These are phyloP conservation scores for Rhododendron molle DNA, from an alignment of 148 eudicot species.

Conservation along the genomic window DNA sequence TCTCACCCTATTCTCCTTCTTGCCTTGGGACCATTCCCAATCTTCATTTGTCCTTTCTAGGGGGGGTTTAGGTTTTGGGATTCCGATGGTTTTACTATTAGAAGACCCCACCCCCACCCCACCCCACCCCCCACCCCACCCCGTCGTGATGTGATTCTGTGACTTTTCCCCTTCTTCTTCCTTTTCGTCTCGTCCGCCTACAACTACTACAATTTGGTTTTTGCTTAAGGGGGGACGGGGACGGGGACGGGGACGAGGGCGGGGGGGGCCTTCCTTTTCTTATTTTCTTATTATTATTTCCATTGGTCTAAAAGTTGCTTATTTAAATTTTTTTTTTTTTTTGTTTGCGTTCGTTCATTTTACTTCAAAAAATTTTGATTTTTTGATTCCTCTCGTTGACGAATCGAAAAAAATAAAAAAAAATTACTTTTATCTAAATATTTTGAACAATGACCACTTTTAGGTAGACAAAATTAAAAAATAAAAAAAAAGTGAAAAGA, in stretches of 20 bases:
- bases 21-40: neutral
- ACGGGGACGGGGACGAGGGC: neutral
- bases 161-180: neutral
- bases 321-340: too few relatives aligned
- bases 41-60: neutral
- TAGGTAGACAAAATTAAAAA: too few relatives aligned
- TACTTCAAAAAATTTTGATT: too few relatives aligned
- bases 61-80: neutral
- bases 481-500: too few relatives aligned
- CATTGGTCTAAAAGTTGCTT: too few relatives aligned
- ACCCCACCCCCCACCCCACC: too few relatives aligned
- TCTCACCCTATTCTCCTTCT: neutral
- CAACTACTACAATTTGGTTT: too few relatives aligned
- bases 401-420: too few relatives aligned
- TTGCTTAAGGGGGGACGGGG: neutral
- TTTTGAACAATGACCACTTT: too few relatives aligned
- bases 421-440: too few relatives aligned
- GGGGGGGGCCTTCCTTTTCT: neutral
- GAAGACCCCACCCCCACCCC: neutral
- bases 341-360: rapidly evolving
- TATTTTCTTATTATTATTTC: too few relatives aligned
- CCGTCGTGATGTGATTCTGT: neutral
- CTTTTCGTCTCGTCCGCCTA: neutral
- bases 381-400: too few relatives aligned
- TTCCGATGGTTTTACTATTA: neutral